A percentile compares a stretch with the other conserved stretches of the same genome.
phyloP scores from a whole-genome alignment of 257 asterid species.

The Leptodermis oblonga region DNA sequence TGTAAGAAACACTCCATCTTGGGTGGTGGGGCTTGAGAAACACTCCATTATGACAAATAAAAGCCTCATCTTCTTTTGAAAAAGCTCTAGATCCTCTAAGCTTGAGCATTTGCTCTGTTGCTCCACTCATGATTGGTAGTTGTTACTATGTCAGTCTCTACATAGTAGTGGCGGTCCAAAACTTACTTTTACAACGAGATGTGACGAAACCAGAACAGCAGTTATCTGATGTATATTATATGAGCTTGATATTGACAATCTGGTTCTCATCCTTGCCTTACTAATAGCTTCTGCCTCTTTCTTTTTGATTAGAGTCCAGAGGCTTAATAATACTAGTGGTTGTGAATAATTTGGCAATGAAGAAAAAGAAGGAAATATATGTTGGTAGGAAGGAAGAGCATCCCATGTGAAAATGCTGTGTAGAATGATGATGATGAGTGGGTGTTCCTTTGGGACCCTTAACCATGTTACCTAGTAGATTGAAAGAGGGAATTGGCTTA shows the following conservation, averaged over 20 bases:
- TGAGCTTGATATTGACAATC: not conserved
- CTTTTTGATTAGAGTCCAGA: not conserved
- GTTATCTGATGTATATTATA: too few species aligned
- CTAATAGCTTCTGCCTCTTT: not conserved
- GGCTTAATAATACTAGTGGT: not conserved
- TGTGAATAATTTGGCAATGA: constrained; percentile 10
- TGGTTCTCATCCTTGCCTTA: not conserved
- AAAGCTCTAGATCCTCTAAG: not conserved
- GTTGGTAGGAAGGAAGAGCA: constrained; percentile 29
- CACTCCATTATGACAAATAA: not conserved
- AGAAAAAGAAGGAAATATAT: constrained; percentile 9
- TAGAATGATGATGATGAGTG: constrained; percentile 28
- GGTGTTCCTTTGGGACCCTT: constrained; percentile 16
- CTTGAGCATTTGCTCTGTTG: not conserved
- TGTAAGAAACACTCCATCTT: not conserved
- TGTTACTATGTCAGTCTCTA: not conserved
- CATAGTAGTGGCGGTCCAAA: not conserved
- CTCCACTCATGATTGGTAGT: not conserved
- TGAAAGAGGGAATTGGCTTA: constrained; percentile 11
- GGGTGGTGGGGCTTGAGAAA: not conserved
- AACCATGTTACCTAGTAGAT: not conserved
- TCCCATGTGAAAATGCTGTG: constrained; percentile 40
- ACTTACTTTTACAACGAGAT: not conserved
- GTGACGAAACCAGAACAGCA: too few species aligned
- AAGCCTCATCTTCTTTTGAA: not conserved